Conservation (phyloP, 768 basidiomycete species). For the Sporobolomyces phaffii region DNA sequence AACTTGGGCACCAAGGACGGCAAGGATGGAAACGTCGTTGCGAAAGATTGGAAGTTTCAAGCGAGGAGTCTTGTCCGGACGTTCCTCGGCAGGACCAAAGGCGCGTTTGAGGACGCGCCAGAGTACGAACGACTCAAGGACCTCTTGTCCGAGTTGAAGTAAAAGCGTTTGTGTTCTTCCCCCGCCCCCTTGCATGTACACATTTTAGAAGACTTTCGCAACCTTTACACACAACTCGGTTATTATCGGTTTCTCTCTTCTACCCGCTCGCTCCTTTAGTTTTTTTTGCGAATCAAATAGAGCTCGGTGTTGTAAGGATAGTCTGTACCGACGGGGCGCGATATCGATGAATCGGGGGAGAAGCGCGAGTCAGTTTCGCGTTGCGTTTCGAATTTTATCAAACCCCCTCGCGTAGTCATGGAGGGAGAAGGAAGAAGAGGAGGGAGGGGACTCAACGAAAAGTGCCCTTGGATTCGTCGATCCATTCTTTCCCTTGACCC, state of each 20-base stretch:
- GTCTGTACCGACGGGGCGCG: constrained; percentile 6
- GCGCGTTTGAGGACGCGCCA: constrained; percentile 74
- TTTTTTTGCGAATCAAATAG: constrained; percentile 26
- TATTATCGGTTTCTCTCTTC: too few species aligned
- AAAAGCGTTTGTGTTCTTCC: too few species aligned
- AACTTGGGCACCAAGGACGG: constrained; percentile 66
- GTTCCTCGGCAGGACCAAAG: constrained; percentile 78
- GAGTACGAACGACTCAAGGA: constrained; percentile 69
- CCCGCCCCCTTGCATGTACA: too few species aligned
- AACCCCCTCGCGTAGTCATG: too few species aligned
- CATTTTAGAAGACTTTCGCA: too few species aligned
- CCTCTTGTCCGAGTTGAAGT: constrained; percentile 62
- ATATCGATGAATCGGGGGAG: background rate
- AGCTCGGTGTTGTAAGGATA: constrained; percentile 37
- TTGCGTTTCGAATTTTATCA: too few species aligned
- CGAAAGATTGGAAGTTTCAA: constrained; percentile 69
- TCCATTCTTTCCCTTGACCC: constrained; percentile 64
- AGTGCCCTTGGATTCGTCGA: constrained; percentile 63
- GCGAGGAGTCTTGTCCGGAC: constrained; percentile 78
- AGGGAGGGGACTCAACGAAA: constrained; percentile 52
- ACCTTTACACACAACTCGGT: too few species aligned
- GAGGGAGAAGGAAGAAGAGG: background rate
- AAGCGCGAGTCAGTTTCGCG: background rate
- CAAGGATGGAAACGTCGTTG: constrained; percentile 41
- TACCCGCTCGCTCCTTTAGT: too few species aligned